Evolutionary conservation across 371 early-diverging fungal species (phyloP), one percentile per base, ranked within the genome.

Genomic region (Mortierella sp.): DNA sequence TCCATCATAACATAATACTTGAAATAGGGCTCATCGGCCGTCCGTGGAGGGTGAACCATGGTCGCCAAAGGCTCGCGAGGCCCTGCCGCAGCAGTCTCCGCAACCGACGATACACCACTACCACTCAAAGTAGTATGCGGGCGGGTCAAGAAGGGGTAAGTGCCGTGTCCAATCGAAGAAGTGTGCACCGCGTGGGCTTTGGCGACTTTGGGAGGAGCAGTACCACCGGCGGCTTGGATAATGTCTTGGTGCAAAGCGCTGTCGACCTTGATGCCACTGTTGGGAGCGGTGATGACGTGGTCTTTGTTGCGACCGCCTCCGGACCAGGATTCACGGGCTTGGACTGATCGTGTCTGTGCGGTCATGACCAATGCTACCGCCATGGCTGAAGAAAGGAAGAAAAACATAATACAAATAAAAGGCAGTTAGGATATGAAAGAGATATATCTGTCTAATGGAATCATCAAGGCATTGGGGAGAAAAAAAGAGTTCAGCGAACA

Each of bases 1-100:
- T 28, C 57, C 57, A 57, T 61, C 19, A 76, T 46, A 46, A 71
- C n/a, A 5, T 61, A 64, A 19, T 55, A 77, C 31, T 40, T 44
- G 61, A 77, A 77, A n/a, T 59, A 72, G 19, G 77, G 59, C 10
- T 77, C 77, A n/a, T 72, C 77, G 16, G 59, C 77, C 14, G 77
- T 26, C n/a, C 37, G 71, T 3, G 71, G 44, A 5, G 61, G 19
- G 19, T 71, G 28, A 28, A 71, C 31, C 77, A 77, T 77, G 3
- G 77, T 77, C 11, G 77, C 77, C 3, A 53, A 44, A 24, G 72
- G 44, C 5, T 48, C 71, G 46, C 19, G 48, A 28, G 48, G 71
- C 26, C 26, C 48, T 10, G 71, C 21, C 4, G 71, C 46, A n/a
- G 44, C 19, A 19, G 74, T 64, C 11, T 48, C 61, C 9, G 48